Conservation (phyloP, 768 basidiomycete species). For the Rhodosporidiobolus odoratus region DNA sequence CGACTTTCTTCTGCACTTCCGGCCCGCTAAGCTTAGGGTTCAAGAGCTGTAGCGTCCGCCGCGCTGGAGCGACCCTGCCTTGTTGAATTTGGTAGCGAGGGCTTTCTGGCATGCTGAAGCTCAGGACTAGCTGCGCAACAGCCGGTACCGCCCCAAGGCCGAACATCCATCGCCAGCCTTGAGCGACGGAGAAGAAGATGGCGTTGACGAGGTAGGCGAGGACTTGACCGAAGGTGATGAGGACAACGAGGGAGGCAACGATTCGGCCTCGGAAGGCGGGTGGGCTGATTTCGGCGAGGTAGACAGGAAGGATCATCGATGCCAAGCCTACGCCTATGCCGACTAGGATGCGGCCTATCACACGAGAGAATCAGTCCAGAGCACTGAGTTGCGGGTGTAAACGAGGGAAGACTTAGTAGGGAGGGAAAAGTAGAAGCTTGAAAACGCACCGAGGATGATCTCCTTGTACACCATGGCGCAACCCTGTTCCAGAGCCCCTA, state of each 20-base stretch:
- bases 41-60: constrained; percentile 1
- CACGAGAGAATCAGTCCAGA: neutral
- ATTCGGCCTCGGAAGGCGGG: constrained; percentile 28
- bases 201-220: constrained; percentile 33
- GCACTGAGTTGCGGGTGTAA: neutral
- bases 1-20: constrained; percentile 17
- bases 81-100: constrained; percentile 13
- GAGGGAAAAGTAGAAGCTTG: neutral
- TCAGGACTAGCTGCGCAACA: constrained; percentile 22
- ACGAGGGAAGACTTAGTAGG: neutral
- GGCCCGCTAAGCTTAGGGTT: neutral
- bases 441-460: constrained; percentile 23
- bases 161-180: constrained; percentile 35
- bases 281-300: constrained; percentile 35
- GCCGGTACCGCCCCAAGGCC: constrained; percentile 27
- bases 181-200: neutral
- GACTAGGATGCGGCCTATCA: constrained; percentile 21
- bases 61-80: constrained; percentile 3
- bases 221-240: constrained; percentile 36
- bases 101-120: constrained; percentile 31
- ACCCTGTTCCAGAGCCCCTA: constrained; percentile 36
- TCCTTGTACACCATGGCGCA: constrained; percentile 34
- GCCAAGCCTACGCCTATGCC: constrained; percentile 33
- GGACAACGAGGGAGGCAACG: constrained; percentile 29
- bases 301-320: constrained; percentile 24